Base-by-base conservation (phyloP, 2,329 filamentous ascomycete genomes). In the Fusarium sp. region DNA sequence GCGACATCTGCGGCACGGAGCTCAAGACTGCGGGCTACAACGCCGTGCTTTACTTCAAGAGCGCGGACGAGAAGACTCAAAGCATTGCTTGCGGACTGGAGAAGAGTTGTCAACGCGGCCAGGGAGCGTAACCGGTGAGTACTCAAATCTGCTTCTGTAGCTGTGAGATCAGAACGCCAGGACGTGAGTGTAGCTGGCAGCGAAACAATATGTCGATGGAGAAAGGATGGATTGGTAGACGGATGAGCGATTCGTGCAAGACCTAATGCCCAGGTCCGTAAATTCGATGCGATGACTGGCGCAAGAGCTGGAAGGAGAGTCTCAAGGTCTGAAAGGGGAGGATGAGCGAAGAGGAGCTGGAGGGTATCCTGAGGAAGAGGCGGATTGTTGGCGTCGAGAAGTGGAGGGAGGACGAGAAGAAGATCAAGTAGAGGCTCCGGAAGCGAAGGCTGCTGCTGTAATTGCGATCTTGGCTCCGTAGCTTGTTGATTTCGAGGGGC, bases 201-300 rank as follows among this genome's bases (percentile, higher is more conserved):
- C 24, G 83, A 80, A 3, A 88, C 82, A 55, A 91, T 86, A 30
- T 83, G 79, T 26, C 89, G 88, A 81, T 91, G 89, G n/a, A 91
- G 81, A 75, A 84, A 89, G 26, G 87, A 88, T 1, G 87, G 82
- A 78, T 88, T 88, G 2, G 86, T 88, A 22, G 81, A 81, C 0
- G 87, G 86, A 70, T 85, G 83, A 7, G 83, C 78, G 38, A 88
- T 81, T 42, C 87, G 85, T 3, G 86, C 83, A 30, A 90, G 82
- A 22, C 82, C 75, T 20, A 85, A 80, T 31, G 88, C 88, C 20
- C 85, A 83, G 3, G 82, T 77, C 60, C 86, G 85, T 1, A 91
- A 83, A n/a, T 82, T 81, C 1, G 82, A 75, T 6, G 88, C 89
- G 24, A 90, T 68, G 10, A 89, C 79, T 5, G 80, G 75, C 2